phyloP scores from a whole-genome alignment of 1,139 yeast species.

The Sporopachydermia cereana region DNA sequence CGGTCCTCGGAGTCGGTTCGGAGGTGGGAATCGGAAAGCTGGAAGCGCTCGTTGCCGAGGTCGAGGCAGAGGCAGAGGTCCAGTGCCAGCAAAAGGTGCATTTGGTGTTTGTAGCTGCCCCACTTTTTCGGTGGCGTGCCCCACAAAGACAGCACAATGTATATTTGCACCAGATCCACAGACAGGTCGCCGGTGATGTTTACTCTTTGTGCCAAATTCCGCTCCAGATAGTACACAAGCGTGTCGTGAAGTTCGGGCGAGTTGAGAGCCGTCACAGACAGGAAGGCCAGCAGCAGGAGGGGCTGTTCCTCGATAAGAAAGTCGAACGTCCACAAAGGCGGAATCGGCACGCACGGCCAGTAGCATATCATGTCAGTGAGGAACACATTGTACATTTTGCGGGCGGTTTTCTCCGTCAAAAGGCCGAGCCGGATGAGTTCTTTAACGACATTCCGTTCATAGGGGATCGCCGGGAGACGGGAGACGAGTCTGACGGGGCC shows the following conservation, averaged over 20 bases:
- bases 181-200: constrained; percentile 34
- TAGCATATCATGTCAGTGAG: constrained; percentile 29
- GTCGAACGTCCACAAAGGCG: constrained; percentile 28
- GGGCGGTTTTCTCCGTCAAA: constrained; percentile 21
- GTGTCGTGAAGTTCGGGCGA: constrained; percentile 30
- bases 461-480: constrained; percentile 29
- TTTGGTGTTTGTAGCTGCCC: constrained; percentile 41
- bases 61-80: constrained; percentile 38
- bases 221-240: constrained; percentile 34
- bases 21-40: constrained; percentile 16
- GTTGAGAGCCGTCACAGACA: constrained; percentile 38
- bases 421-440: constrained; percentile 28
- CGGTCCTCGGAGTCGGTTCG: constrained; percentile 26
- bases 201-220: constrained; percentile 33
- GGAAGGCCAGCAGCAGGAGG: constrained; percentile 32
- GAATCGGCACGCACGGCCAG: constrained; percentile 38
- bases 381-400: constrained; percentile 27
- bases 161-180: constrained; percentile 31
- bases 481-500: constrained; percentile 17
- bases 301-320: constrained; percentile 33
- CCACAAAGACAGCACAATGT: constrained; percentile 38
- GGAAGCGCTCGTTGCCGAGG: constrained; percentile 28
- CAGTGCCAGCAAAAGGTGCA: constrained; percentile 34
- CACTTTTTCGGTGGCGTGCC: constrained; percentile 37
- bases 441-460: constrained; percentile 29